Percentiles rank a stretch among this genome's conserved stretches.
These are phyloP conservation scores for Talaromyces liani DNA, from an alignment of 495 filamentous ascomycete species.

Conservation along the genomic window DNA sequence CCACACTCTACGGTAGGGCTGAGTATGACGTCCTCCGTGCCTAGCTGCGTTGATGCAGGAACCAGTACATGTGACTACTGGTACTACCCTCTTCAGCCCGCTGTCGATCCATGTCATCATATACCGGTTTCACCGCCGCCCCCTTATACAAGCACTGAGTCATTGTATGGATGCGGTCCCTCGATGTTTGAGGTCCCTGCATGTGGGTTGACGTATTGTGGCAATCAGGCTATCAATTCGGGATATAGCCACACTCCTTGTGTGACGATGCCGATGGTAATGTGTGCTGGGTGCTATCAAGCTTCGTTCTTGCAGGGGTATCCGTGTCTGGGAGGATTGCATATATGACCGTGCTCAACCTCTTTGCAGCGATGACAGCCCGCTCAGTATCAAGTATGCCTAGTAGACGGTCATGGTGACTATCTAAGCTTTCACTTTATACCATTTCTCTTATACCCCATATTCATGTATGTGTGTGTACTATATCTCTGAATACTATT, in stretches of 20 bases:
- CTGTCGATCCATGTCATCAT: neutral
- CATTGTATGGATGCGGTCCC: neutral
- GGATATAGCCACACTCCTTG: neutral
- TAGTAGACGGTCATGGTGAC: neutral
- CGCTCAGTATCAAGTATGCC: neutral
- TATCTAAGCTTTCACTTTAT: neutral
- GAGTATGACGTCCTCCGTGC: neutral
- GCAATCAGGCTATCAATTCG: neutral
- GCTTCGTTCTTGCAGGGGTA: neutral
- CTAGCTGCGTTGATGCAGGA: neutral
- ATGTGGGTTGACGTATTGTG: neutral
- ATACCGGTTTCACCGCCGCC: neutral
- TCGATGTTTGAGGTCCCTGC: neutral
- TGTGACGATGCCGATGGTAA: neutral
- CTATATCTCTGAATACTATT: neutral
- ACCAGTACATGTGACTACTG: neutral
- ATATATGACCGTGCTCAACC: neutral
- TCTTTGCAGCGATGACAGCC: neutral
- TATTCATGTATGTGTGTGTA: too few relatives aligned
- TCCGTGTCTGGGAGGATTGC: neutral
- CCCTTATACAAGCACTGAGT: neutral
- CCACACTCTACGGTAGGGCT: neutral
- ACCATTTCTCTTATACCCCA: neutral
- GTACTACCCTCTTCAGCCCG: neutral
- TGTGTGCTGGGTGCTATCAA: neutral